These are phyloP conservation scores for Heliosperma pusillum DNA, from an alignment of 148 eudicot species.

Conservation along the genomic window DNA sequence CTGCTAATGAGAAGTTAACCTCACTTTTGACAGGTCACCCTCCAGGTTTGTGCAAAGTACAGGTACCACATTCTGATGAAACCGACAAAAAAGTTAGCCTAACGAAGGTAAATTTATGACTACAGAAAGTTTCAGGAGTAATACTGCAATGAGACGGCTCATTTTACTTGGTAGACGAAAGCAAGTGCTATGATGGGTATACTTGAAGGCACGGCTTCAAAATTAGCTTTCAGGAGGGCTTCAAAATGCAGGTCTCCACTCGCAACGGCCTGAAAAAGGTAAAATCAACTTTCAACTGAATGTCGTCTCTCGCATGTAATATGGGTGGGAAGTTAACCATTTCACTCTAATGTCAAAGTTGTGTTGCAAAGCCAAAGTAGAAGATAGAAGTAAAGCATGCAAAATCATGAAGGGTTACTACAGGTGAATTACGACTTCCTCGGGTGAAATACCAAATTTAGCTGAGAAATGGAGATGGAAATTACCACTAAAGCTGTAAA, in stretches of 20 bases:
- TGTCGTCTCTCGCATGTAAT: too few relatives aligned
- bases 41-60: conserved; percentile 92
- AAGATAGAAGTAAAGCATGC: too few relatives aligned
- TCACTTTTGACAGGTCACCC: conserved; percentile 80
- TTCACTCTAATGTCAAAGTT: too few relatives aligned
- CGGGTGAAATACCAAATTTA: background rate
- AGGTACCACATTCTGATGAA: conserved; percentile 86
- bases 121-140: background rate
- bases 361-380: too few relatives aligned
- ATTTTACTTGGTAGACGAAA: conserved; percentile 81
- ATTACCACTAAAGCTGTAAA: conserved; percentile 85
- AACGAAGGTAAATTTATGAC: background rate
- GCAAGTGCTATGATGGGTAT: conserved; percentile 87
- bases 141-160: background rate
- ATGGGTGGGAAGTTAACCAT: too few relatives aligned
- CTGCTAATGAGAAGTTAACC: conserved; percentile 45
- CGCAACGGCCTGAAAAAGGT: conserved; percentile 57
- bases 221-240: conserved; percentile 78
- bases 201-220: conserved; percentile 77
- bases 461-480: conserved; percentile 11
- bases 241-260: conserved; percentile 82
- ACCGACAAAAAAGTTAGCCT: conserved; percentile 9
- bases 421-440: background rate
- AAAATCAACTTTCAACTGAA: conserved; percentile 1
- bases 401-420: background rate